These are phyloP conservation scores for Skeletonema grethae DNA, from an alignment of 108 stramenopile genomes.

Conservation along the genomic window DNA sequence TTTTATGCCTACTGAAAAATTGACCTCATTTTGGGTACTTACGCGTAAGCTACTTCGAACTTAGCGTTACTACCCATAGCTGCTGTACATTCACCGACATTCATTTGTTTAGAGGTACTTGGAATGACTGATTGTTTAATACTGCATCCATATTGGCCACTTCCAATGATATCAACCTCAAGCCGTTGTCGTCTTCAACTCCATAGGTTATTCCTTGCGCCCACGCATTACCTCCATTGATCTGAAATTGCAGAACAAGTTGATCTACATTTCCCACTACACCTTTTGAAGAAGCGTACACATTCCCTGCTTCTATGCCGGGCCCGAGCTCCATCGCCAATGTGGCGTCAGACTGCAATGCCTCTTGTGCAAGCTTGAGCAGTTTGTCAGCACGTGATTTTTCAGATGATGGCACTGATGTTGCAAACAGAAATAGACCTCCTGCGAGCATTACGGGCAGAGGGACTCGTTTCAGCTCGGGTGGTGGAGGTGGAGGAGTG, in stretches of 20 bases:
- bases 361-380: not conserved
- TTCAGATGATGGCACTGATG: slow-evolving; percentile 6
- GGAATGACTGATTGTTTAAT: not conserved
- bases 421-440: slow-evolving; percentile 4
- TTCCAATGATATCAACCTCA: slow-evolving; percentile 10
- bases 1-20: no score
- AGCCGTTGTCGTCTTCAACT: not conserved
- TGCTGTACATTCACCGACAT: no score
- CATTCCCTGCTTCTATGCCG: slow-evolving; percentile 8
- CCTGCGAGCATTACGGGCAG: slow-evolving; percentile 9
- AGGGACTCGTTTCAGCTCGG: not conserved
- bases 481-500: not conserved
- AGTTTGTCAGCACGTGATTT: not conserved
- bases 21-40: no score
- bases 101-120: no score
- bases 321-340: slow-evolving; percentile 5
- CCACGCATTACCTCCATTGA: slow-evolving; percentile 11
- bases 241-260: slow-evolving; percentile 12
- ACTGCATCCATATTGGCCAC: slow-evolving; percentile 12
- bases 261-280: not conserved
- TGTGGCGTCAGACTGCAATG: not conserved
- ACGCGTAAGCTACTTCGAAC: no score
- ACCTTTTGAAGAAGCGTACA: slow-evolving; percentile 1
- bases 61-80: no score
- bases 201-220: slow-evolving; percentile 7